A percentile compares a stretch with the other conserved stretches of the same genome.
phyloP scores from a whole-genome alignment of 306 rosid genomes.

The Fagus crenata region DNA sequence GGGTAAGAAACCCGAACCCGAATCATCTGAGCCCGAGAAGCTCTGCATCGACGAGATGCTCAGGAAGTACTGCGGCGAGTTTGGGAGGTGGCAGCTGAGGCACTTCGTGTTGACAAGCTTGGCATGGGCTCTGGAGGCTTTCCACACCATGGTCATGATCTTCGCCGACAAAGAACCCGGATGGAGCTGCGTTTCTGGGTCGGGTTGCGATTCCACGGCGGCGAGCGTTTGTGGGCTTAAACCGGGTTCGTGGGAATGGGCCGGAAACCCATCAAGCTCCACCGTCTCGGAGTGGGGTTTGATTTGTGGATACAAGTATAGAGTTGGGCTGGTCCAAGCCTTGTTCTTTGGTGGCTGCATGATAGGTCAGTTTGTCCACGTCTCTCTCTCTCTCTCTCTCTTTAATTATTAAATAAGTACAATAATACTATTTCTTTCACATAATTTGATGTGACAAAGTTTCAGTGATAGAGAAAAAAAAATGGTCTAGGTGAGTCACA shows the following conservation, averaged over 20 bases:
- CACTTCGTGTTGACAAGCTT: constrained; percentile 80
- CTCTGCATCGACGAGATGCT: constrained; percentile 79
- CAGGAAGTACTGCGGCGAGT: constrained; percentile 71
- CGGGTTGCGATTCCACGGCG: constrained; percentile 36
- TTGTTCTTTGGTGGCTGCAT: constrained; percentile 89
- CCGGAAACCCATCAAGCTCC: constrained; percentile 35
- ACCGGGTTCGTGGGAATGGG: constrained; percentile 79
- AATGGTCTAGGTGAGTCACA: no score
- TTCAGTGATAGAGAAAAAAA: no score
- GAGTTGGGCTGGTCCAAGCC: constrained; percentile 83
- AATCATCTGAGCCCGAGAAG: constrained; percentile 26
- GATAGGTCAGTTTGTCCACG: constrained; percentile 65
- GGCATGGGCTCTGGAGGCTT: constrained; percentile 91
- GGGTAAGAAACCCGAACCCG: neutral
- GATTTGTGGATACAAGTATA: constrained; percentile 74
- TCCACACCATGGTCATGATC: constrained; percentile 95
- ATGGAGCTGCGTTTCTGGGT: constrained; percentile 48
- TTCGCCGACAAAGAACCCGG: constrained; percentile 76
- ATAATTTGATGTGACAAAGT: no score
- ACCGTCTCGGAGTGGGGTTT: constrained; percentile 74
- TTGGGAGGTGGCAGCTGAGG: constrained; percentile 73
- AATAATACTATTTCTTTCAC: neutral
- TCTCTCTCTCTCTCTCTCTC: neutral
- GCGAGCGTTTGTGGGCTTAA: constrained; percentile 41
- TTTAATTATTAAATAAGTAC: neutral